phyloP scores from a whole-genome alignment of 352 stramenopile genomes.

The Globisporangium paddicum region DNA sequence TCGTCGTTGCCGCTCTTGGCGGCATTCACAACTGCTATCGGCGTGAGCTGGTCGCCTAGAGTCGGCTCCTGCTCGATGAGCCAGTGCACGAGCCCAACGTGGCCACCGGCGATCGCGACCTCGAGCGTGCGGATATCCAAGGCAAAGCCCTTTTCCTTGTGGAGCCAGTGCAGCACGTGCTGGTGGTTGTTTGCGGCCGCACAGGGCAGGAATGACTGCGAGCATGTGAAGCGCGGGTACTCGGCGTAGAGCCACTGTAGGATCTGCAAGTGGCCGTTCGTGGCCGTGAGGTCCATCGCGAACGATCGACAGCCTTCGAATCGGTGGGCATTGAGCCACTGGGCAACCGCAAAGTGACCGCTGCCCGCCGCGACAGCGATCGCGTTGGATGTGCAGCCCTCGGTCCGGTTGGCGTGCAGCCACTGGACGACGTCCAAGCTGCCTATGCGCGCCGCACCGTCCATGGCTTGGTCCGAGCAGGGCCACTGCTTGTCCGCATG shows the following conservation, averaged over 20 bases:
- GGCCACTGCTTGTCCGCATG: conserved; percentile 24
- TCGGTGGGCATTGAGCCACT: conserved; percentile 32
- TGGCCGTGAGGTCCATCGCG: conserved; percentile 40
- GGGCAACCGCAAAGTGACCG: conserved; percentile 28
- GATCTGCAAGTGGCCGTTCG: conserved; percentile 37
- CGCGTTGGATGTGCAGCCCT: conserved; percentile 31
- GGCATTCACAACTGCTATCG: conserved; percentile 18
- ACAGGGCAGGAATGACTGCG: conserved; percentile 26
- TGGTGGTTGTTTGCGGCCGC: conserved; percentile 29
- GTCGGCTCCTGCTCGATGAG: conserved; percentile 16
- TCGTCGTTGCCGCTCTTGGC: conserved; percentile 22
- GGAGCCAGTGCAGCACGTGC: conserved; percentile 28
- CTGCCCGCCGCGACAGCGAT: conserved; percentile 34
- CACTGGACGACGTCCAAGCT: conserved; percentile 36
- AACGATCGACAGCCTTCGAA: conserved; percentile 32
- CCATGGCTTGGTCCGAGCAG: conserved; percentile 21
- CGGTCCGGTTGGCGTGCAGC: conserved; percentile 29
- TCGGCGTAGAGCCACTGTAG: conserved; percentile 37
- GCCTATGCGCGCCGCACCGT: conserved; percentile 30
- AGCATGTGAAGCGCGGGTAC: conserved; percentile 28
- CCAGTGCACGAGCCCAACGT: conserved; percentile 29
- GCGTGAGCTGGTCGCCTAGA: conserved; percentile 10
- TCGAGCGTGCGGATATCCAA: conserved; percentile 27
- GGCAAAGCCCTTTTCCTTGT: conserved; percentile 22
- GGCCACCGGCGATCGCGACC: conserved; percentile 25